Evolutionary conservation across 2,329 filamentous ascomycete species (phyloP).

Genomic region (Fusarium brevicatenulatum): DNA sequence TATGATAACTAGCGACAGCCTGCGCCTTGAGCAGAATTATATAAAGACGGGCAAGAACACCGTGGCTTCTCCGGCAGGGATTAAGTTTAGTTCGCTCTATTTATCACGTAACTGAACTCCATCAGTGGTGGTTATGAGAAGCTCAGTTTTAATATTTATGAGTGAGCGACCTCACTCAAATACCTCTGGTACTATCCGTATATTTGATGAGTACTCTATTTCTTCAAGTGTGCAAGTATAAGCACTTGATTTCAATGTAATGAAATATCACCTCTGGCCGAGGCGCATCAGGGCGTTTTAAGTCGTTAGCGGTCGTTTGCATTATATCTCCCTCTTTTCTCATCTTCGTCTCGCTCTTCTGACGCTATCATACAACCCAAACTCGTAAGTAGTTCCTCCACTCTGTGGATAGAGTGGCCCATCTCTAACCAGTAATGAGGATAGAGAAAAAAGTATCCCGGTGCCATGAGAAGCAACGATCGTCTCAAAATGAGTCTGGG

Average conservation of each 20-base stretch:
- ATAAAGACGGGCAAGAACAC: neutral
- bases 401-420: no score
- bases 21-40: no score
- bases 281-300: no score
- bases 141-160: neutral
- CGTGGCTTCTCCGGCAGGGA: neutral
- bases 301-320: neutral
- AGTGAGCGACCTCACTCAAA: no score
- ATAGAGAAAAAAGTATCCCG: neutral
- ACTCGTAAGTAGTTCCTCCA: neutral
- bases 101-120: neutral
- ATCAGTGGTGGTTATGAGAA: neutral
- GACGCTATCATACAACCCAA: neutral
- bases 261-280: neutral
- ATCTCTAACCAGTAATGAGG: no score
- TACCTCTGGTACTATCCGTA: neutral
- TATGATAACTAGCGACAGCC: neutral
- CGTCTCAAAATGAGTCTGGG: neutral
- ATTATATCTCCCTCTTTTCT: neutral
- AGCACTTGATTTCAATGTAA: neutral
- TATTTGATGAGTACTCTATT: neutral
- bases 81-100: fast-evolving
- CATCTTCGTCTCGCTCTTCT: neutral
- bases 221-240: neutral
- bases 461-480: no score